phyloP scores from a whole-genome alignment of 768 basidiomycete species.

The Hemileccinum impolitum region DNA sequence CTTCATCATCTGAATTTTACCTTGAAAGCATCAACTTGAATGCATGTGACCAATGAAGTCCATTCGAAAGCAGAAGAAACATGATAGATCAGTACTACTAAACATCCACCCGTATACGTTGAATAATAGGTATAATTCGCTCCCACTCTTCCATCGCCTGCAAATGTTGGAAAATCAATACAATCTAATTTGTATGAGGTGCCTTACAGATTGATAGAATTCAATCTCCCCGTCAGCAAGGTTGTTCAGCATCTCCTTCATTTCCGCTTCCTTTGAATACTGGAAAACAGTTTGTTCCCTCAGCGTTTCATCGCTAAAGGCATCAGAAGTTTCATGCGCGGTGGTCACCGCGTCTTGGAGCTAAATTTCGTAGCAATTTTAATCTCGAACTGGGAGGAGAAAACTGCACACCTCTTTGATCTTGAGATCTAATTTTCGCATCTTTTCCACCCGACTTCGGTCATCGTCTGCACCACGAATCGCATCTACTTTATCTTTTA shows the following conservation, averaged over 20 bases:
- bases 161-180: slow-evolving; percentile 5
- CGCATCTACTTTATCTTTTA: slow-evolving; percentile 90
- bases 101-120: slow-evolving; percentile 91
- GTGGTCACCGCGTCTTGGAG: slow-evolving; percentile 95
- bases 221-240: slow-evolving; percentile 95
- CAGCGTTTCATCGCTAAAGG: slow-evolving; percentile 93
- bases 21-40: slow-evolving; percentile 2
- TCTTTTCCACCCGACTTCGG: slow-evolving; percentile 86
- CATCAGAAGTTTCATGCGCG: slow-evolving; percentile 93
- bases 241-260: slow-evolving; percentile 91
- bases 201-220: slow-evolving; percentile 80
- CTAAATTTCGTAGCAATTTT: slow-evolving; percentile 37
- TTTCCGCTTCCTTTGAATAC: slow-evolving; percentile 86
- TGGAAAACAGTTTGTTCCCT: slow-evolving; percentile 91
- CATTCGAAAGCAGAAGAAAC: slow-evolving; percentile 11
- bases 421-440: slow-evolving; percentile 87
- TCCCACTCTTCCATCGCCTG: slow-evolving; percentile 99
- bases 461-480: slow-evolving; percentile 93
- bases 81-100: slow-evolving; percentile 46
- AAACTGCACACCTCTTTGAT: slow-evolving; percentile 79
- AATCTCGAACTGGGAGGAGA: background rate
- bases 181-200: slow-evolving; percentile 1
- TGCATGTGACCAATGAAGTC: slow-evolving; percentile 9
- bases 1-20: background rate
- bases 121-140: slow-evolving; percentile 86